These are phyloP conservation scores for Sphaerostilbella broomeana DNA, from an alignment of 2,329 filamentous ascomycete genomes.

Conservation along the genomic window DNA sequence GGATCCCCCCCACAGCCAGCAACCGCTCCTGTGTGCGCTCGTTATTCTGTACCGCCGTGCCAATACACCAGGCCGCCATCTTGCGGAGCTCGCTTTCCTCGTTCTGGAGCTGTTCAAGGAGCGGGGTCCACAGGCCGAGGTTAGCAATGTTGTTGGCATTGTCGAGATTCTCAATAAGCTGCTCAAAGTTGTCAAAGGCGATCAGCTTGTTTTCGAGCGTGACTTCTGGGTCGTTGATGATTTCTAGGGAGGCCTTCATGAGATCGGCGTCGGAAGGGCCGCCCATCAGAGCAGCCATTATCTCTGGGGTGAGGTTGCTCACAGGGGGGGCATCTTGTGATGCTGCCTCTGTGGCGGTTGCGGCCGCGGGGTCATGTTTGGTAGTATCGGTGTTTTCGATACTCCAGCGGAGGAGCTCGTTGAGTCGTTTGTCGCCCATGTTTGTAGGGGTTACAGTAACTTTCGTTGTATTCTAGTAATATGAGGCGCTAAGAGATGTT, in stretches of 20 bases:
- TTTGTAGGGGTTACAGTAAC: too few species aligned
- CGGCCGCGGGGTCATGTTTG: slow-evolving; percentile 22
- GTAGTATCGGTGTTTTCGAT: slow-evolving; percentile 41
- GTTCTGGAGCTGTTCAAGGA: slow-evolving; percentile 63
- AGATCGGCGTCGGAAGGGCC: slow-evolving; percentile 85
- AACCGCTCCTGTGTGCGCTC: slow-evolving; percentile 70
- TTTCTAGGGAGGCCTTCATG: slow-evolving; percentile 78
- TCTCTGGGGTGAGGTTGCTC: slow-evolving; percentile 56
- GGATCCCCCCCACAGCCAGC: slow-evolving; percentile 58
- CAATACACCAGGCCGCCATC: slow-evolving; percentile 91
- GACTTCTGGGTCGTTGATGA: slow-evolving; percentile 59
- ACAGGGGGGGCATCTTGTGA: slow-evolving; percentile 26
- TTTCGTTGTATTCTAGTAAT: slow-evolving; percentile 29
- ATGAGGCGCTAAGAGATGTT: slow-evolving; percentile 3
- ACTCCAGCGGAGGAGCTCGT: slow-evolving; percentile 75
- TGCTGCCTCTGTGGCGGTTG: too few species aligned
- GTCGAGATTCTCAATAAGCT: slow-evolving; percentile 85
- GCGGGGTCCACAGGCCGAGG: slow-evolving; percentile 72
- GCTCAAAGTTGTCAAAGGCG: slow-evolving; percentile 93
- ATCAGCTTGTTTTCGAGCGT: slow-evolving; percentile 69
- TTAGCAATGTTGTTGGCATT: slow-evolving; percentile 91
- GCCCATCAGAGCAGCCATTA: slow-evolving; percentile 70
- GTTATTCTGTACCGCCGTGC: slow-evolving; percentile 96
- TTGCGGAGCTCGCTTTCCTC: slow-evolving; percentile 65
- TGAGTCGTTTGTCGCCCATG: slow-evolving; percentile 50